Percentiles rank a stretch among this genome's conserved stretches.
These are phyloP conservation scores for Sordaria brevicollis DNA, from an alignment of 495 filamentous ascomycete genomes.

Conservation along the genomic window DNA sequence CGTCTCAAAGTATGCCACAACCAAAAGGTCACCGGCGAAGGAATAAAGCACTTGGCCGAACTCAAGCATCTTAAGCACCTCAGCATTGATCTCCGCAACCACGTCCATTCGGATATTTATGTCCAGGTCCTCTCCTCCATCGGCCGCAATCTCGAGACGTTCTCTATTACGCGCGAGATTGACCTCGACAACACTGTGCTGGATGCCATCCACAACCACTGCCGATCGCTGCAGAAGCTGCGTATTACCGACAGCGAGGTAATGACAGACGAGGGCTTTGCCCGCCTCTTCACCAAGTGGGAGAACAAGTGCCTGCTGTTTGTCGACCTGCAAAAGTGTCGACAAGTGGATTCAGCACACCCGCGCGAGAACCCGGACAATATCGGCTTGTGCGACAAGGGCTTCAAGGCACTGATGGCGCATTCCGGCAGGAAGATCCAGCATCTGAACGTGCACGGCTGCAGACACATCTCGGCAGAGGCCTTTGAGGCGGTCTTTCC, in stretches of 20 bases:
- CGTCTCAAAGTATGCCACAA: slow-evolving; percentile 63
- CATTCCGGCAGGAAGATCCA: slow-evolving; percentile 59
- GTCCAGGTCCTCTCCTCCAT: slow-evolving; percentile 47
- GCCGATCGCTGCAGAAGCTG: slow-evolving; percentile 58
- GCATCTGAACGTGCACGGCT: slow-evolving; percentile 62
- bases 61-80: slow-evolving; percentile 58
- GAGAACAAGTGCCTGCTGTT: slow-evolving; percentile 55
- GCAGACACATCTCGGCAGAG: slow-evolving; percentile 59
- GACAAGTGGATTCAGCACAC: slow-evolving; percentile 55
- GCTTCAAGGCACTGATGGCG: slow-evolving; percentile 71
- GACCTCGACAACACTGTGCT: slow-evolving; percentile 52
- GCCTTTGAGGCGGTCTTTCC: slow-evolving; percentile 65
- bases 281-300: slow-evolving; percentile 64
- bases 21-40: slow-evolving; percentile 35
- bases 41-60: slow-evolving; percentile 40
- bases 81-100: slow-evolving; percentile 50
- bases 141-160: slow-evolving; percentile 54
- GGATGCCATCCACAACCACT: slow-evolving; percentile 54
- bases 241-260: slow-evolving; percentile 63
- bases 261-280: slow-evolving; percentile 64
- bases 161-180: slow-evolving; percentile 56
- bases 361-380: slow-evolving; percentile 46
- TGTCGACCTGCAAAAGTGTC: slow-evolving; percentile 62
- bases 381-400: slow-evolving; percentile 60
- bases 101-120: slow-evolving; percentile 46